phyloP scores from a whole-genome alignment of 495 filamentous ascomycete species.

The Cryomyces antarcticus region DNA sequence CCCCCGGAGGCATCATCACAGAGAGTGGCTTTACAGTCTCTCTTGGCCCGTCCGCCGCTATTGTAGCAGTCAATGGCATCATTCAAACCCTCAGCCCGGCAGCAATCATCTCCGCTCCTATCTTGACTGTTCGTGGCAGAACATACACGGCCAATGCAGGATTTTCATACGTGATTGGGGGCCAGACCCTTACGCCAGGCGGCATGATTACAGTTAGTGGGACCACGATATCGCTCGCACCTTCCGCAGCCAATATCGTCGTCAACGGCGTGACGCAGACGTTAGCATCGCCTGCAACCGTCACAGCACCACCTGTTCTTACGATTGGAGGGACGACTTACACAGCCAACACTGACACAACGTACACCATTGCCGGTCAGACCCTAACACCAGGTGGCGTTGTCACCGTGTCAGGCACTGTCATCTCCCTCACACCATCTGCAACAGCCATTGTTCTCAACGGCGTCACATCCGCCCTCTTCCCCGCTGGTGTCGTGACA shows the following conservation, averaged over 20 bases:
- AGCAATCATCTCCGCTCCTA: slow-evolving; percentile 2
- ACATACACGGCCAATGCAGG: not conserved
- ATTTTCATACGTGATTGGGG: slow-evolving; percentile 8
- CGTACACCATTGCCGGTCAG: slow-evolving; percentile 13
- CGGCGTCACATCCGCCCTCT: slow-evolving; percentile 10
- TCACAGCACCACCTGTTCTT: slow-evolving; percentile 6
- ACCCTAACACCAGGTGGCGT: slow-evolving; percentile 16
- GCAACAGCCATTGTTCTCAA: slow-evolving; percentile 15
- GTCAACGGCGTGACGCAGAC: slow-evolving; percentile 7
- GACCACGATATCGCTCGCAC: slow-evolving; percentile 10
- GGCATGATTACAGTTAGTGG: slow-evolving; percentile 10
- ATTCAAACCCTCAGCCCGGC: slow-evolving; percentile 6
- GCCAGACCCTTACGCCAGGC: slow-evolving; percentile 11
- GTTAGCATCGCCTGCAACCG: slow-evolving; percentile 4
- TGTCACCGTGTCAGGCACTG: slow-evolving; percentile 15
- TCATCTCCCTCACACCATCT: slow-evolving; percentile 10
- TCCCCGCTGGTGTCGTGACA: slow-evolving; percentile 2
- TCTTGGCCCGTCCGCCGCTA: slow-evolving; percentile 9
- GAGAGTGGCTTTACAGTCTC: slow-evolving; percentile 14
- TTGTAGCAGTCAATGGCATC: slow-evolving; percentile 13
- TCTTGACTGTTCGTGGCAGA: not conserved
- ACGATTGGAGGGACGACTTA: slow-evolving; percentile 2
- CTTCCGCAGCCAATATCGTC: slow-evolving; percentile 10
- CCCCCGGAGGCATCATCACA: slow-evolving; percentile 15
- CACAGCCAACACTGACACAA: slow-evolving; percentile 12